Conservation (phyloP, 1,284 basidiomycete species). For the Ceratobasidium sp. region DNA sequence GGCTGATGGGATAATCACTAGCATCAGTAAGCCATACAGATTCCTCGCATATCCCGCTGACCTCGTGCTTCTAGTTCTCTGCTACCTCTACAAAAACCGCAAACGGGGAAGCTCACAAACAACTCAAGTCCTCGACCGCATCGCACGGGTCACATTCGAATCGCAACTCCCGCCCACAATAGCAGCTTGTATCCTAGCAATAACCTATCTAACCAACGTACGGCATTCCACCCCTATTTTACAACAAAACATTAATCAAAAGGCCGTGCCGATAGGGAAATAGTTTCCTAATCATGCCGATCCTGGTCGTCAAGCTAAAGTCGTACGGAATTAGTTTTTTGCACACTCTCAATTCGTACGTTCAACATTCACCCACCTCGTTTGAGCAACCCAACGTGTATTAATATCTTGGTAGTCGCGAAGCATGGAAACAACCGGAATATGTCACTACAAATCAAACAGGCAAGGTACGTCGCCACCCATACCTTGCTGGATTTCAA, state of each 20-base stretch:
- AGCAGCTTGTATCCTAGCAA: slow-evolving; percentile 24
- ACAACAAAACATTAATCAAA: not conserved
- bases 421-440: not conserved
- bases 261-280: slow-evolving; percentile 12
- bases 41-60: not conserved
- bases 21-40: slow-evolving; percentile 23
- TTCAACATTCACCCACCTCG: too few species aligned
- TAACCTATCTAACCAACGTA: slow-evolving; percentile 31
- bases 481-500: not conserved
- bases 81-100: slow-evolving; percentile 26
- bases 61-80: not conserved
- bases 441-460: not conserved
- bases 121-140: slow-evolving; percentile 1
- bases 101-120: not conserved
- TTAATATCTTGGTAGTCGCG: not conserved
- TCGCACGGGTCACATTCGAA: slow-evolving; percentile 12
- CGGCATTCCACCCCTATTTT: too few species aligned
- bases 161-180: slow-evolving; percentile 43
- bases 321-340: slow-evolving; percentile 39
- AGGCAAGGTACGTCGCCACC: not conserved
- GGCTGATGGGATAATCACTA: slow-evolving; percentile 31
- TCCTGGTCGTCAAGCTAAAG: slow-evolving; percentile 38
- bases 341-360: slow-evolving; percentile 42
- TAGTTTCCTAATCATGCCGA: slow-evolving; percentile 35
- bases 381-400: not conserved